Conservation (phyloP, 2,329 filamentous ascomycete species). For the Trichoderma koningiopsis region DNA sequence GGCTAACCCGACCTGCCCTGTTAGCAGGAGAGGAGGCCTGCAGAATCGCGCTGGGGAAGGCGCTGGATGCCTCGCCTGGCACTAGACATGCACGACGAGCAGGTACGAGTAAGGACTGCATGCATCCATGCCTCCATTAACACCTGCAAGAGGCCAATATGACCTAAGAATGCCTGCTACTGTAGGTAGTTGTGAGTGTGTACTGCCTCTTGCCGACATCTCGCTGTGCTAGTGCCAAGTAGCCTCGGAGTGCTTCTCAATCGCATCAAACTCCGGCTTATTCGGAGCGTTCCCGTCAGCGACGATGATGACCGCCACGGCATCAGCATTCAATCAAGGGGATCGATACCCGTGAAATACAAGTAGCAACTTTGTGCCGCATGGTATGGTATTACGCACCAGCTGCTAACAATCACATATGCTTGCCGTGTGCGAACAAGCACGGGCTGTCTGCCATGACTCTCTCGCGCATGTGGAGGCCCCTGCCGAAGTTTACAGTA, state of each 20-base stretch:
- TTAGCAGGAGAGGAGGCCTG: background rate
- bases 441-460: background rate
- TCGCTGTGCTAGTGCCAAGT: background rate
- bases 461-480: background rate
- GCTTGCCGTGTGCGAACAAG: background rate
- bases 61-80: background rate
- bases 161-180: background rate
- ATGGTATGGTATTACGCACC: background rate
- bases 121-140: background rate
- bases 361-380: background rate
- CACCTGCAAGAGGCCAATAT: background rate
- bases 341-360: background rate
- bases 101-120: background rate
- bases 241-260: background rate
- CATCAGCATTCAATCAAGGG: background rate
- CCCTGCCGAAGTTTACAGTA: background rate
- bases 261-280: constrained; percentile 9
- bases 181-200: too few species aligned
- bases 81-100: background rate
- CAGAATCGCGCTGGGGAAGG: background rate
- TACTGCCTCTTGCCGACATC: background rate
- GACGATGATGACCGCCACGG: constrained; percentile 11
- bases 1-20: background rate
- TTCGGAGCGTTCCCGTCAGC: constrained; percentile 10
- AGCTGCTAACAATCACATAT: background rate